Evolutionary conservation across 2,329 filamentous ascomycete species (phyloP), one percentile per base, ranked within the genome.

Genomic region (Talaromyces sp.): DNA sequence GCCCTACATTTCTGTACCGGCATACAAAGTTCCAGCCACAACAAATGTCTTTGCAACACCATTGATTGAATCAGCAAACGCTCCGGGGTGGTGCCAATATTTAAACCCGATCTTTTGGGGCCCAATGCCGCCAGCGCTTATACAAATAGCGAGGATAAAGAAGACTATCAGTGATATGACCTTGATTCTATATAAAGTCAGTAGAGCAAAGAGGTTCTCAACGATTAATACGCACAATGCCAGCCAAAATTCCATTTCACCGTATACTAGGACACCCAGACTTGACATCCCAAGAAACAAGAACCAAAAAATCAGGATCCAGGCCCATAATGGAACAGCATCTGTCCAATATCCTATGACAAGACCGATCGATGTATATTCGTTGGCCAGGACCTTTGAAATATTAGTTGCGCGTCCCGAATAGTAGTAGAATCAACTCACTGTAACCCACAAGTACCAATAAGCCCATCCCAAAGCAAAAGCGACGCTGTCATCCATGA

Each of bases 391-490:
- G 4, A 71, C 66, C 68, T 72, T 21, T 1, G 9, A 46, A 46
- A 19, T 14, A 21, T 46, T 24, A 46, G 43, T 12, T 9, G 4
- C 9, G 21, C 10, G 21, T 46, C 7, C n/a, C 43, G 11, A 14
- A 19, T 24, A 46, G 24, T 14, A 46, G 17, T 46, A 1, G 19
- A 24, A 2, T 5, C 19, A 24, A 46, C 68, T 55, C 57, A 72
- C 70, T 26, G 70, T 79, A 2, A 79, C 72, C 77, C 77, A 80
- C 2, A 78, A 65, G 60, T 77, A 79, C 72, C 75, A 89, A 72
- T 89, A 89, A 62, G 88, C 88, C 86, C 86, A 89, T 7, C 87
- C 88, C 0, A 90, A 81, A 0, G 86, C 86, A 41, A 87, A 84
- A 11, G 83, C 85, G 66, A 90, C 87, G 0, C 86, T 86, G 67